Evolutionary conservation across 768 basidiomycete genomes (phyloP), one percentile per base, ranked within the genome.

Genomic region (Calocybe cyanea): DNA sequence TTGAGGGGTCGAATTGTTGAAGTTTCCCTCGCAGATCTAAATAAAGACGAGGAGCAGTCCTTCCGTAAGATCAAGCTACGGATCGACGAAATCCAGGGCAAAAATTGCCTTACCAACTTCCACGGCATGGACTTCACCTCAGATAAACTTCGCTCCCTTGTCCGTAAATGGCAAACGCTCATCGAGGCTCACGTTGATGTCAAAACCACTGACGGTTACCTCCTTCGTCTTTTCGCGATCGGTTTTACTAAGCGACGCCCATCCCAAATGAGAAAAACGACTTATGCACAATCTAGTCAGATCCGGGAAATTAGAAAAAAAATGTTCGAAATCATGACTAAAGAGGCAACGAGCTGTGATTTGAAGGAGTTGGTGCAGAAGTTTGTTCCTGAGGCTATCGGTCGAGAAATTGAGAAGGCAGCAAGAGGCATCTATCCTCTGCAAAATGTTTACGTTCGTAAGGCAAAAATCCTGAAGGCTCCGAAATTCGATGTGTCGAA

Each of bases 111-210:
- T 45, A 98, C 96, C 68, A 95, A 94, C 73, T 99, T 99, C 90
- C 89, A 95, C 71, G 96, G 96, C 67, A 98, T 99, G 95, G 92
- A 95, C 76, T 97, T 99, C 76, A 98, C 96, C 52, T 96, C 95
- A 48, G 96, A 99, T 84, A 98, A 98, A 74, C 86, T 98, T 56
- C 93, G 96, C 46, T 98, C 96, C 41, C 93, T 99, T 63, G 96
- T 99, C 59, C 91, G 95, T 69, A 99, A 98, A 75, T 99, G 96
- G 96, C 96, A 98, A 73, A 84, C 95, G 15, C 87, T 98, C 63
- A 94, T 99, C 61, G 96, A 98, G 74, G 96, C 96, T 31, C 90
- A 93, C 67, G 89, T 97, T 65, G 96, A 99, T 64, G 93, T 99
- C 60, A 93, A 93, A 77, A 99, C 96, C 48, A 95, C 94, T 55